Base-by-base conservation (phyloP, 2,329 filamentous ascomycete species). In the Acrocalymma vagum region DNA sequence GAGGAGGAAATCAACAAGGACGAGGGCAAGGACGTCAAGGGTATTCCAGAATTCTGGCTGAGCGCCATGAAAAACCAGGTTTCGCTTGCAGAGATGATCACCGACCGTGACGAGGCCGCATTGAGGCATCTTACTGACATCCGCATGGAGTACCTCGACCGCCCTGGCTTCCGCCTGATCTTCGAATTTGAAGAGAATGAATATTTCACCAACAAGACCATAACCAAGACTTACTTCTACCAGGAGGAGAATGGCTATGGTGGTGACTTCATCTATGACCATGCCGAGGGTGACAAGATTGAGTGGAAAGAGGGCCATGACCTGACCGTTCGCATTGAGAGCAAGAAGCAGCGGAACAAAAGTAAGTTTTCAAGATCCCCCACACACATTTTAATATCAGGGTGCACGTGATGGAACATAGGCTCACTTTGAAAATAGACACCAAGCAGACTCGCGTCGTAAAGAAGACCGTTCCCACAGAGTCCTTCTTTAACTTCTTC, bases 281-380 rank as follows among this genome's bases (percentile, higher is more conserved):
- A 99, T 70, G 94, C 95, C 42, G 93, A 99, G 73, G 94, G 95
- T 54, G 90, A 96, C 72, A 94, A 95, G 81, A 95, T 99, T 65
- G 87, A 96, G 61, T 99, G 94, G 94, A 94, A 95, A 77, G 78
- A 85, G 8, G 87, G 87, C 63, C 91, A 95, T 74, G 94, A 99
- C 67, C 79, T 99, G 60, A 99, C 94, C 29, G 88, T 97, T 55
- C 87, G 90, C 58, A 79, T 97, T 47, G 94, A 99, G 81, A 95
- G 90, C 81, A 99, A 99, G 85, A 99, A 99, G 82, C 94, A 99
- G 79, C 85, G 94, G 54, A 99, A 99, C 79, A 99, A 97, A 85
- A 97, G 94, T 99, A 80, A 78, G 84, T 71, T 13, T 15, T 20
- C 17, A 5, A 3, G 11, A 8, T 11, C 11, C 16, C 5, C 17